Conservation (phyloP, 805 yeast species). For the Starmerella cellae region DNA sequence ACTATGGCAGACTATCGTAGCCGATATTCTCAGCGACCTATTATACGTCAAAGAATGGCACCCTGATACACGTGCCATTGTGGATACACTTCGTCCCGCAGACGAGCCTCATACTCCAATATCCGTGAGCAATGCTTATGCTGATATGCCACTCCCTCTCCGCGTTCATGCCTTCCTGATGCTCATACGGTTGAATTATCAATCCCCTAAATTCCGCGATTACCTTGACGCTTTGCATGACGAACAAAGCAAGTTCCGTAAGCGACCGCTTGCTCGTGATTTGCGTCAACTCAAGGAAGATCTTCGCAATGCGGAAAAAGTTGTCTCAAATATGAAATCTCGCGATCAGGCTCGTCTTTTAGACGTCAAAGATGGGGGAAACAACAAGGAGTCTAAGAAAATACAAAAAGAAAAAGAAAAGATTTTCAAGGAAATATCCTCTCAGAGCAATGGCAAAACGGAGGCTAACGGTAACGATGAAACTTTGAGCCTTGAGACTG, state of each 20-base stretch:
- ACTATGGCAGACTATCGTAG: conserved; percentile 64
- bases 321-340: neutral
- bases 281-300: conserved; percentile 40
- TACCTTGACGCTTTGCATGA: conserved; percentile 60
- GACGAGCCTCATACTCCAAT: conserved; percentile 33
- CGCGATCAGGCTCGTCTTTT: neutral
- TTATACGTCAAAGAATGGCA: conserved; percentile 45
- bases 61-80: conserved; percentile 38
- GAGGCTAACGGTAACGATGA: conserved; percentile 16
- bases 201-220: conserved; percentile 44
- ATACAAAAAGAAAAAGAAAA: conserved; percentile 26
- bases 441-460: conserved; percentile 29
- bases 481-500: conserved; percentile 7
- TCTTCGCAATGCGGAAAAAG: conserved; percentile 24
- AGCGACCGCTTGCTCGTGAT: conserved; percentile 51
- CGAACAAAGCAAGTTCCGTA: conserved; percentile 44
- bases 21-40: conserved; percentile 56
- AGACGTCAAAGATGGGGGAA: conserved; percentile 1
- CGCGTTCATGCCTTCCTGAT: conserved; percentile 48
- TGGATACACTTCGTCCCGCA: conserved; percentile 44
- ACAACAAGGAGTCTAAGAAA: neutral
- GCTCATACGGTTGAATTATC: conserved; percentile 47
- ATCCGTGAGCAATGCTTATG: conserved; percentile 44
- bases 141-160: conserved; percentile 38
- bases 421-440: conserved; percentile 19